Conservation (phyloP, 169 alveolate genomes). For the Plasmodium knowlesi region DNA sequence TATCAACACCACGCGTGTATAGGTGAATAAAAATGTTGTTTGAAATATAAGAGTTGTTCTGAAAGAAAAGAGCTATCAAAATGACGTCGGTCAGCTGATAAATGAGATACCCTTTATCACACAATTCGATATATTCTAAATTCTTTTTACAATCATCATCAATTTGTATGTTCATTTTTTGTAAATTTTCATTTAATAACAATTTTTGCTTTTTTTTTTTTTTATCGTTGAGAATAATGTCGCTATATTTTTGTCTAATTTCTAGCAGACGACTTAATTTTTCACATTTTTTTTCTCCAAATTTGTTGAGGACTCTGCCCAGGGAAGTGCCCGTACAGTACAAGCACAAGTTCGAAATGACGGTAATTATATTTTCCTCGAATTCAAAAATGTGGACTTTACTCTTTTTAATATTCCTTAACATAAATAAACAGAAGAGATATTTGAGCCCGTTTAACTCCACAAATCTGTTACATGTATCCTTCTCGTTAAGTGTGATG, state of each 20-base stretch:
- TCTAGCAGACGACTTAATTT: constrained; percentile 56
- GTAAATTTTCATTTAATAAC: constrained; percentile 44
- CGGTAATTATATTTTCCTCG: constrained; percentile 62
- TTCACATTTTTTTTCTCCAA: constrained; percentile 75
- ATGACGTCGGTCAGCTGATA: constrained; percentile 70
- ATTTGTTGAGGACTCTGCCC: constrained; percentile 68
- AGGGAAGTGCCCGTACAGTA: constrained; percentile 50
- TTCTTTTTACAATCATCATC: constrained; percentile 67
- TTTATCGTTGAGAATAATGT: constrained; percentile 49
- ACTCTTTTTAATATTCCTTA: constrained; percentile 43
- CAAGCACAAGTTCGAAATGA: constrained; percentile 55
- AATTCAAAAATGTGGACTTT: constrained; percentile 41
- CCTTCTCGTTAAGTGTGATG: constrained; percentile 37
- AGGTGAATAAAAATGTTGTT: constrained; percentile 70
- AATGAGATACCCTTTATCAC: constrained; percentile 65
- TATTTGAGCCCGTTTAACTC: constrained; percentile 59
- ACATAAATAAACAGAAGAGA: constrained; percentile 65
- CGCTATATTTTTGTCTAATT: constrained; percentile 65
- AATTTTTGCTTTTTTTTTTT: constrained; percentile 31
- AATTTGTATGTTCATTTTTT: constrained; percentile 71
- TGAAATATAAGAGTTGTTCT: constrained; percentile 65
- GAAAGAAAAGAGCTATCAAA: constrained; percentile 64
- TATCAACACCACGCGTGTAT: constrained; percentile 45
- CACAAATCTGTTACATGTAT: constrained; percentile 55
- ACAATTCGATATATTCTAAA: constrained; percentile 66